Conservation (phyloP, 495 filamentous ascomycete species). For the Aspergillus mulundensis region DNA sequence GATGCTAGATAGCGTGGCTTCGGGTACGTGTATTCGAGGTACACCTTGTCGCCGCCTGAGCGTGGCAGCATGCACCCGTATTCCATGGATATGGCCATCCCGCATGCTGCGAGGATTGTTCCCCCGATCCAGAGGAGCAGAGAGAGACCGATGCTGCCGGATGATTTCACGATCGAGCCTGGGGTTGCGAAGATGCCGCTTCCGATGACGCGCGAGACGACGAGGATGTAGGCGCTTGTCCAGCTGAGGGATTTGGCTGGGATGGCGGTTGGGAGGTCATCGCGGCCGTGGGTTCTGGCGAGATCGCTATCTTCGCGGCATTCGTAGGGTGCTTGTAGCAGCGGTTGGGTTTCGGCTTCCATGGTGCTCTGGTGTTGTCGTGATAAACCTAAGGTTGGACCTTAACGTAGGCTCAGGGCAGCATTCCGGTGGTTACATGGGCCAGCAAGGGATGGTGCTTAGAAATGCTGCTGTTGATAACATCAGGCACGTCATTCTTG, state of each 20-base stretch:
- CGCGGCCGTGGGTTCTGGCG: neutral
- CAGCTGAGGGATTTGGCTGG: constrained; percentile 47
- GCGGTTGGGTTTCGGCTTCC: constrained; percentile 27
- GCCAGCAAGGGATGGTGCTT: constrained; percentile 20
- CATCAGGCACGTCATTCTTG: constrained; percentile 31
- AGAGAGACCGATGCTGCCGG: constrained; percentile 64
- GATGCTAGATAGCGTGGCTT: constrained; percentile 66
- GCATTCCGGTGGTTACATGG: neutral
- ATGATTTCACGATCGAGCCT: constrained; percentile 60
- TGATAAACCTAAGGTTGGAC: neutral
- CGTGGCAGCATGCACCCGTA: constrained; percentile 70
- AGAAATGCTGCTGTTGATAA: constrained; percentile 23
- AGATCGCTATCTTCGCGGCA: neutral
- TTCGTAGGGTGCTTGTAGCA: constrained; percentile 17
- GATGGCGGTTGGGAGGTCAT: neutral
- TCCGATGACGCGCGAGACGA: constrained; percentile 71
- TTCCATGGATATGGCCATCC: constrained; percentile 59
- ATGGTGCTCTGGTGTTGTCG: constrained; percentile 8
- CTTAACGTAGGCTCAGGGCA: neutral
- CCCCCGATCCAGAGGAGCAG: constrained; percentile 62
- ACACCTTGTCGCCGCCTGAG: constrained; percentile 68
- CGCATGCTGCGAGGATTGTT: constrained; percentile 56
- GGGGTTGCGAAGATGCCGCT: constrained; percentile 74
- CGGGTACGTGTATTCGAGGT: constrained; percentile 72
- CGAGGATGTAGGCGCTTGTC: constrained; percentile 69